Percentiles rank a stretch among this genome's conserved stretches.
Evolutionary conservation across 345 rosid genomes (phyloP).

Genomic region (Euphorbia tirucalli): DNA sequence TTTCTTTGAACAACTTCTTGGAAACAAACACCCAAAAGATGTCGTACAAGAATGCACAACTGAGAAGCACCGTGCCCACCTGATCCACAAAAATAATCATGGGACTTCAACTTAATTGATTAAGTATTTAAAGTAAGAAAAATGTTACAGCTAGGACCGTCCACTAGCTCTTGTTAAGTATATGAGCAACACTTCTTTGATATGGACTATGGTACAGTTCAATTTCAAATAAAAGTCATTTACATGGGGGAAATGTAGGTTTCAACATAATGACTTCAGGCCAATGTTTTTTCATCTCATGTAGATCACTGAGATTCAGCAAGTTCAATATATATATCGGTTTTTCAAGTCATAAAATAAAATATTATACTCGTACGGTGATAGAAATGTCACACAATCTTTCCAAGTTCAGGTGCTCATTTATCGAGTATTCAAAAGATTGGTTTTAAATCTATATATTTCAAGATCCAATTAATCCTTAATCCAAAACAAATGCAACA

Average conservation of each 20-base stretch:
- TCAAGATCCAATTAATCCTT: no score
- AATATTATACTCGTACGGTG: no score
- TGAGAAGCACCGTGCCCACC: slow-evolving; percentile 96
- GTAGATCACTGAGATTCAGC: background rate
- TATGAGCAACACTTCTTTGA: no score
- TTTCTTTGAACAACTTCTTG: slow-evolving; percentile 89
- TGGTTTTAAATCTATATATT: no score
- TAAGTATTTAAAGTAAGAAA: no score
- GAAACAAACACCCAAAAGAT: slow-evolving; percentile 99
- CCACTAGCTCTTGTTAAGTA: no score
- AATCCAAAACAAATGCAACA: no score
- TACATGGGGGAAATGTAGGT: background rate
- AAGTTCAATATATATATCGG: no score
- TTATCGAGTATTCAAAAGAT: background rate
- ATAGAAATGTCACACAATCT: background rate
- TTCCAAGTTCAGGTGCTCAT: background rate
- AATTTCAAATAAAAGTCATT: background rate
- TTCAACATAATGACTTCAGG: background rate
- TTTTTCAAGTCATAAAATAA: no score
- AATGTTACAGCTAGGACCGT: no score
- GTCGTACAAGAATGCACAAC: slow-evolving; percentile 95
- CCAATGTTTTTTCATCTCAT: background rate
- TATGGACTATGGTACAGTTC: background rate
- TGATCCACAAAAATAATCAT: slow-evolving; percentile 36
- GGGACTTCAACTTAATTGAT: no score